These are phyloP conservation scores for Talaromyces trachyspermus DNA, from an alignment of 495 filamentous ascomycete genomes.

Conservation along the genomic window DNA sequence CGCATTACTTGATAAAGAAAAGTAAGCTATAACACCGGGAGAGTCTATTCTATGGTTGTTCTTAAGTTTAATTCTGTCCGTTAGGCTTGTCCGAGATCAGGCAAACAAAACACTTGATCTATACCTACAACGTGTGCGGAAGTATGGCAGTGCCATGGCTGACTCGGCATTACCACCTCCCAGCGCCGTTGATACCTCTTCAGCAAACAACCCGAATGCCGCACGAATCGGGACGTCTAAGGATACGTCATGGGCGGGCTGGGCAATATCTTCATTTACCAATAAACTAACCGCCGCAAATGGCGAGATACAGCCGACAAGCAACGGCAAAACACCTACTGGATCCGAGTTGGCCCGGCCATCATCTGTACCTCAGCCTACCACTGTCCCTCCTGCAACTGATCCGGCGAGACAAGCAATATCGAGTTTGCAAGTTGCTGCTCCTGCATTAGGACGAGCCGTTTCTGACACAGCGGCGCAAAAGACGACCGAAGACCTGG, in stretches of 20 bases:
- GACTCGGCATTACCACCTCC: slow-evolving; percentile 61
- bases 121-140: slow-evolving; percentile 79
- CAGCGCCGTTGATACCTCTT: slow-evolving; percentile 18
- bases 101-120: slow-evolving; percentile 83
- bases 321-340: slow-evolving; percentile 21
- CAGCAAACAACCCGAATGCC: slow-evolving; percentile 36
- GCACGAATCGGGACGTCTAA: slow-evolving; percentile 69
- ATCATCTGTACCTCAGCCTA: slow-evolving; percentile 35
- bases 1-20: slow-evolving; percentile 78
- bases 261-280: slow-evolving; percentile 98
- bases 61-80: neutral
- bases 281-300: slow-evolving; percentile 80
- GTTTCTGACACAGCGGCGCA: slow-evolving; percentile 33
- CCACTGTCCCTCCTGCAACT: slow-evolving; percentile 43
- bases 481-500: slow-evolving; percentile 33
- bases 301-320: slow-evolving; percentile 67
- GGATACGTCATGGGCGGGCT: slow-evolving; percentile 80
- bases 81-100: slow-evolving; percentile 76
- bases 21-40: slow-evolving; percentile 31
- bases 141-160: slow-evolving; percentile 68
- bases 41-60: neutral
- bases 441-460: slow-evolving; percentile 34
- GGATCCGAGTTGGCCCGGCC: slow-evolving; percentile 32
- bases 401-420: slow-evolving; percentile 31
- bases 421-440: slow-evolving; percentile 31